Conservation (phyloP, 2,329 filamentous ascomycete species). For the Botrytis byssoidea region DNA sequence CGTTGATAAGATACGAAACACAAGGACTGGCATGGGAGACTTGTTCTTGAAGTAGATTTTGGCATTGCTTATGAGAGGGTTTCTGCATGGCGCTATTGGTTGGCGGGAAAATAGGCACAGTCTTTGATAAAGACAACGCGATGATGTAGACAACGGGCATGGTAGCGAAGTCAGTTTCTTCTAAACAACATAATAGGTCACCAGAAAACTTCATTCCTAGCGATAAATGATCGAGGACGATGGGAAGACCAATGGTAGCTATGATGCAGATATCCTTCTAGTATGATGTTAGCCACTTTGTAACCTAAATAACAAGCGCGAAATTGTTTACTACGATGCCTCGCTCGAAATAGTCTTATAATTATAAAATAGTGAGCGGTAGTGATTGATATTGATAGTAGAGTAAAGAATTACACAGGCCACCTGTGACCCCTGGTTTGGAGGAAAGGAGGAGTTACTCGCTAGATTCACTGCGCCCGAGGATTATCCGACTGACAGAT, state of each 20-base stretch:
- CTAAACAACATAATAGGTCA: conserved; percentile 20
- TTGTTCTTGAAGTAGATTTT: conserved; percentile 53
- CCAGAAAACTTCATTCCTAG: conserved; percentile 14
- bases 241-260: conserved; percentile 7
- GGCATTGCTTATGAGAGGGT: conserved; percentile 26
- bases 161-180: conserved; percentile 14
- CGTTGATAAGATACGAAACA: conserved; percentile 56
- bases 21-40: conserved; percentile 61
- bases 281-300: conserved; percentile 12
- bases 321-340: not conserved
- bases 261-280: conserved; percentile 16
- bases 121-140: conserved; percentile 7
- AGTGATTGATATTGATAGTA: not conserved
- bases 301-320: not conserved
- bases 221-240: conserved; percentile 7
- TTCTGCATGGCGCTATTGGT: conserved; percentile 29
- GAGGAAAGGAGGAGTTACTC: not conserved
- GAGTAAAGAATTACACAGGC: not conserved
- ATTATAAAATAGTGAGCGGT: not conserved
- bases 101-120: conserved; percentile 26
- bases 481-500: conserved; percentile 16
- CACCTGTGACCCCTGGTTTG: not conserved
- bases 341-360: not conserved
- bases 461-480: conserved; percentile 3
- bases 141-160: conserved; percentile 21